Percentiles rank a stretch among this genome's conserved stretches.
Evolutionary conservation across 2,329 filamentous ascomycete species (phyloP).

Genomic region (Corynespora cassiicola): DNA sequence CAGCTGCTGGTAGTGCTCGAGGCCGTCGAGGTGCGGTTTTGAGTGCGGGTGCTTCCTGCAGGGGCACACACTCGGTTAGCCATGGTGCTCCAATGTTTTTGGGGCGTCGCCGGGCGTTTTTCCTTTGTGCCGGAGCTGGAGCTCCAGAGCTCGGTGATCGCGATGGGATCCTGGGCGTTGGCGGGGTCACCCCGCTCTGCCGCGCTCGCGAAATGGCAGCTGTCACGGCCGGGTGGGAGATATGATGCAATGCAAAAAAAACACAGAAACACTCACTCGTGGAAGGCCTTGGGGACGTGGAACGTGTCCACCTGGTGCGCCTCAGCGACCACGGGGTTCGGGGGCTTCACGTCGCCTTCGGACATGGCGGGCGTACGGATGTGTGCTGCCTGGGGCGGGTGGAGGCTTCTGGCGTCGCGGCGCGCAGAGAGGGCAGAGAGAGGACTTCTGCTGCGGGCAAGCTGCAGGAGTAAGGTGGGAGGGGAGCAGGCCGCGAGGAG

Average conservation of each 20-base stretch:
- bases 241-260: constrained; percentile 27
- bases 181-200: constrained; percentile 44
- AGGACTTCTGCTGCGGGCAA: constrained; percentile 1
- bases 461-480: constrained; percentile 1
- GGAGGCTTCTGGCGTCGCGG: constrained; percentile 10
- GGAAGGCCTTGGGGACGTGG: constrained; percentile 62
- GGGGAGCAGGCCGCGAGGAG: constrained; percentile 1
- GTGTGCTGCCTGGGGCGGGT: constrained; percentile 9
- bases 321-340: constrained; percentile 68
- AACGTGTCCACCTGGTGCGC: constrained; percentile 79
- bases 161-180: constrained; percentile 10
- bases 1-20: constrained; percentile 69
- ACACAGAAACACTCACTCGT: constrained; percentile 42
- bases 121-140: constrained; percentile 1
- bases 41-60: constrained; percentile 64
- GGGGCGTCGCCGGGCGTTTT: neutral
- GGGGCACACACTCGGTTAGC: constrained; percentile 18
- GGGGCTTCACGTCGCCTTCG: constrained; percentile 50
- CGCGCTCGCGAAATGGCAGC: constrained; percentile 18
- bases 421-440: constrained; percentile 1
- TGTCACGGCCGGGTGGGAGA: constrained; percentile 14
- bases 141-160: constrained; percentile 5
- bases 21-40: constrained; percentile 64
- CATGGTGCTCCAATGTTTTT: constrained; percentile 1
- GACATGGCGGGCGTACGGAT: constrained; percentile 46